phyloP scores from a whole-genome alignment of 805 yeast genomes.

The Barnettozyma pratensis region DNA sequence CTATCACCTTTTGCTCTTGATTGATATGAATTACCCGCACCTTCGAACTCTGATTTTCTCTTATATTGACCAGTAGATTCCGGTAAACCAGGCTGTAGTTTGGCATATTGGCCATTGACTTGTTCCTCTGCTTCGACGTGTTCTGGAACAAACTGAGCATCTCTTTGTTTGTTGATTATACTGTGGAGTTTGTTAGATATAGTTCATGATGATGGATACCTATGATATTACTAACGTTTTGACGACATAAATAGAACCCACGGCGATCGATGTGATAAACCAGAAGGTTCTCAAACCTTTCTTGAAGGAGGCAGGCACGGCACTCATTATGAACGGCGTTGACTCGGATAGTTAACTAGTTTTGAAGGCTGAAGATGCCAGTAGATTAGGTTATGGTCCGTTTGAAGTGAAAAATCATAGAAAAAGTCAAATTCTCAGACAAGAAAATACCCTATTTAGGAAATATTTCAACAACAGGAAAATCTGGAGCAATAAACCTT shows the following conservation, averaged over 20 bases:
- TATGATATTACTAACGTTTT: conserved; percentile 22
- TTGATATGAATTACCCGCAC: conserved; percentile 56
- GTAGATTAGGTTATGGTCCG: too few species aligned
- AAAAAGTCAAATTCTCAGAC: too few species aligned
- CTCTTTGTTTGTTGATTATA: conserved; percentile 31
- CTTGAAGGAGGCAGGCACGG: conserved; percentile 11
- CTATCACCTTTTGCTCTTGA: conserved; percentile 56
- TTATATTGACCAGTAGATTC: conserved; percentile 30
- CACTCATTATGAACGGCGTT: conserved; percentile 1
- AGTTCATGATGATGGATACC: background rate
- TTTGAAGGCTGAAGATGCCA: too few species aligned
- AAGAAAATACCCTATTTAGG: too few species aligned
- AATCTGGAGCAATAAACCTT: too few species aligned
- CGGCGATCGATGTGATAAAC: conserved; percentile 23
- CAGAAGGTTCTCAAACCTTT: conserved; percentile 19
- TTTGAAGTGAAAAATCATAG: too few species aligned
- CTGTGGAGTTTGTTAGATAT: conserved; percentile 6
- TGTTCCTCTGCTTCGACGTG: conserved; percentile 20
- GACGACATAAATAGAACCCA: conserved; percentile 24
- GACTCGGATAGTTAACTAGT: background rate
- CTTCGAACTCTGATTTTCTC: conserved; percentile 63
- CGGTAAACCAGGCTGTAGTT: conserved; percentile 54
- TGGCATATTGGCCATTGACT: conserved; percentile 22
- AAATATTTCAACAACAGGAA: too few species aligned
- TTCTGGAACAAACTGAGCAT: conserved; percentile 30